Base-by-base conservation (phyloP, 805 yeast species). In the Lipomyces yamanashiensis region DNA sequence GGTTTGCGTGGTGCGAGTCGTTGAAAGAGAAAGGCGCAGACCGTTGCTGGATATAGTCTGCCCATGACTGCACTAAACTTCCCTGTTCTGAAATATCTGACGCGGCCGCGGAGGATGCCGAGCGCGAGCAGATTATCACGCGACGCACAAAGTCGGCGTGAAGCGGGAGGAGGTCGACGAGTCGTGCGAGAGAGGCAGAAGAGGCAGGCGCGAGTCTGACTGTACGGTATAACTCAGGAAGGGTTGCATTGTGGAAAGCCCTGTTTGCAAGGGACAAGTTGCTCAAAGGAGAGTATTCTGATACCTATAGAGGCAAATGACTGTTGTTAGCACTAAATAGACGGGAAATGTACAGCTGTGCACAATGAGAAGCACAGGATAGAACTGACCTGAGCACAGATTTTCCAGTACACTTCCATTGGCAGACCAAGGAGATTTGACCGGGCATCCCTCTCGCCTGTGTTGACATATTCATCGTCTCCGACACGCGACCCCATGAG, bases 321-420 rank as follows among this genome's bases (percentile, higher is more conserved):
- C 34, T 13, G 17, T 37, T n/a, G 45, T 39, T 54, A 19, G 48
- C 1, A 44, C 17, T 2, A 6, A 36, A 19, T 21, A 21, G 19
- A 13, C 9, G 39, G 17, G 41, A 17, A n/a, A 39, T 39, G 28
- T 28, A 28, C 28, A 28, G 28, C 2, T 5, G 28, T 28, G 28
- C 52, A 8, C 52, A 34, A 37, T 5, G 19, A n/a, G 48, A 39
- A 33, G 13, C 12, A 40, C 36, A 39, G 40, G 21, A 48, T 28
- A 41, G n/a, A 23, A 44, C 66, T 6, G 21, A 64, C 67, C 48
- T 54, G 59, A 10, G 58, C 40, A 17, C 68, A 64, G 7, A 64
- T 66, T 17, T 50, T 50, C 69, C 69, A 66, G 23, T 40, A 63
- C 4, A 66, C 48, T 44, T 66, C 69, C 17, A 63, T 49, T 3